Evolutionary conservation across 1,139 yeast genomes (phyloP), one percentile per base, ranked within the genome.

Genomic region (Candida gigantensis): DNA sequence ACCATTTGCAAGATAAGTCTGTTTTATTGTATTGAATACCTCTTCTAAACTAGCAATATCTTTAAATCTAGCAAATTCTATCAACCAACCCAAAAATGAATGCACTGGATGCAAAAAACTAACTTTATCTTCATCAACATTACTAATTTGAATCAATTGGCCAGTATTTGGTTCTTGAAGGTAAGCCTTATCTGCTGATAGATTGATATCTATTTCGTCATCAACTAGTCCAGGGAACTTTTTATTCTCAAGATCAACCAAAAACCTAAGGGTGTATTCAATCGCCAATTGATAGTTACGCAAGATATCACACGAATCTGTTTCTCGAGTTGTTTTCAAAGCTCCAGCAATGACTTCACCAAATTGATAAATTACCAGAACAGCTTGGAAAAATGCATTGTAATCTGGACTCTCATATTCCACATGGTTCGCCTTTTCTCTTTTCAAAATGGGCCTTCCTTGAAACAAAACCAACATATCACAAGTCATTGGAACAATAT

Each of bases 381-480:
- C 79, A 21, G 89, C 81, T 46, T 85, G 86, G 58, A 87, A 87
- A 51, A 79, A 87, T 0, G 86, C 77, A 0, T 92, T 81, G 70
- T 92, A 90, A 37, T 85, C 89, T 14, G 87, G 88, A 31, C 82
- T 82, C 53, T 92, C 98, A 54, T 85, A 92, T 53, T 90, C 97
- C 9, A 92, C 88, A 57, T 92, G 98, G 41, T 79, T 81, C 10
- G 75, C 71, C n/a, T 79, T 77, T 52, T 88, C 96, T 44, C 97
- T 71, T 46, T 72, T 75, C 51, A 88, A 64, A 0, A 85, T 83
- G 1, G 95, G 85, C 35, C 81, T 74, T 3, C 95, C 94, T 57
- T 90, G 96, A 53, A 90, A 88, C 18, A 87, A 65, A 17, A 75
- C 70, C 35, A 84, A 58, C 36, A 82, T 76, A 52, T 80, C 92